These are phyloP conservation scores for Phytopythium aichiense DNA, from an alignment of 352 stramenopile genomes.

Conservation along the genomic window DNA sequence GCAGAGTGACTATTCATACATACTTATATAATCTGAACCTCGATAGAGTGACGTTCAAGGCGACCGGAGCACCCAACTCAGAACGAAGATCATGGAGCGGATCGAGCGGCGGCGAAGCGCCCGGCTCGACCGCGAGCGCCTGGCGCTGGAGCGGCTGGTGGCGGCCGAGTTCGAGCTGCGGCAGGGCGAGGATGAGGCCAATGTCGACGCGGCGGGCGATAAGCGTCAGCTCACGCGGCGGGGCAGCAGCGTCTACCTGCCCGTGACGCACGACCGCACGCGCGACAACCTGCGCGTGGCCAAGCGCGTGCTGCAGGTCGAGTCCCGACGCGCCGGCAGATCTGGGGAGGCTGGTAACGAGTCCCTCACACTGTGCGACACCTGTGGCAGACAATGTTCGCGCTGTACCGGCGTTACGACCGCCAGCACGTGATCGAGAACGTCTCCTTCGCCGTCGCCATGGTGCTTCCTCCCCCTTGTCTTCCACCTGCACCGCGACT, in stretches of 20 bases:
- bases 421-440: conserved; percentile 60
- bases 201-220: conserved; percentile 1
- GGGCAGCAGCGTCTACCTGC: conserved; percentile 44
- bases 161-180: conserved; percentile 27
- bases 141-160: conserved; percentile 42
- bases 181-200: not conserved
- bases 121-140: conserved; percentile 41
- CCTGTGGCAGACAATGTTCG: conserved; percentile 44
- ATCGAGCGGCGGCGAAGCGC: conserved; percentile 31
- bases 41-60: conserved; percentile 1
- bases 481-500: not conserved
- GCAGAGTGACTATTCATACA: not conserved
- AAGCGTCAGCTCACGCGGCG: conserved; percentile 7
- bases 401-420: conserved; percentile 60
- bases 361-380: no score
- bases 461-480: conserved; percentile 12
- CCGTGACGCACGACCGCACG: conserved; percentile 11
- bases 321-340: not conserved
- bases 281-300: conserved; percentile 36
- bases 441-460: conserved; percentile 42
- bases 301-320: conserved; percentile 45
- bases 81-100: not conserved
- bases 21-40: not conserved
- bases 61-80: not conserved
- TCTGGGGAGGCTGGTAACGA: no score